These are phyloP conservation scores for Solanum medicagineum DNA, from an alignment of 257 asterid genomes.

Conservation along the genomic window DNA sequence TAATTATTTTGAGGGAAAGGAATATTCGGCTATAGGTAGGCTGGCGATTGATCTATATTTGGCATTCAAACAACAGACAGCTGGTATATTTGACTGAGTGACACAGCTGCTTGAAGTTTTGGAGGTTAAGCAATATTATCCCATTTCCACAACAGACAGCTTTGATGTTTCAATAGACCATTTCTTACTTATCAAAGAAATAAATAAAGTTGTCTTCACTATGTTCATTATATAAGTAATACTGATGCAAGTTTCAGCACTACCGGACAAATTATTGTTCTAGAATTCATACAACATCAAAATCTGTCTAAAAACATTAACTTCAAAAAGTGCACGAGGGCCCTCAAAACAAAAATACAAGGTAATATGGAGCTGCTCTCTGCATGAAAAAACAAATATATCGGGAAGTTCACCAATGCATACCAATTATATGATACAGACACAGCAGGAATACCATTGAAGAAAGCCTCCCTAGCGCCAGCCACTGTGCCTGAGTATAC, in stretches of 20 bases:
- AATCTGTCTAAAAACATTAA: neutral
- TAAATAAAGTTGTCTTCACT: neutral
- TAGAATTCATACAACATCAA: neutral
- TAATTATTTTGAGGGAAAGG: neutral
- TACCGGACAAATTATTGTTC: neutral
- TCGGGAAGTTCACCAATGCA: neutral
- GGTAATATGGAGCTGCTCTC: neutral
- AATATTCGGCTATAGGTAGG: neutral
- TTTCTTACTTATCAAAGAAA: neutral
- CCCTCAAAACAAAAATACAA: neutral
- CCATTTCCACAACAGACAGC: neutral
- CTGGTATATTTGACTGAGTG: neutral
- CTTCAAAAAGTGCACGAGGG: neutral
- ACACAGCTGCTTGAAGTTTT: neutral
- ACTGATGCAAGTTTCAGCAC: neutral
- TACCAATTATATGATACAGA: constrained; percentile 89
- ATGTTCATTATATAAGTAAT: neutral
- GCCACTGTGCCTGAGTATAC: constrained; percentile 90
- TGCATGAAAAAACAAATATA: neutral
- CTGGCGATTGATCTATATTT: neutral
- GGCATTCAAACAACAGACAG: neutral
- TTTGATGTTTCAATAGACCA: neutral
- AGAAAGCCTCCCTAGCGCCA: constrained; percentile 92
- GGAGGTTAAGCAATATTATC: neutral
- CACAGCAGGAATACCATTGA: constrained; percentile 59